These are phyloP conservation scores for Ensete glaucum DNA, from an alignment of 176 grass and related monocot genomes.

Conservation along the genomic window DNA sequence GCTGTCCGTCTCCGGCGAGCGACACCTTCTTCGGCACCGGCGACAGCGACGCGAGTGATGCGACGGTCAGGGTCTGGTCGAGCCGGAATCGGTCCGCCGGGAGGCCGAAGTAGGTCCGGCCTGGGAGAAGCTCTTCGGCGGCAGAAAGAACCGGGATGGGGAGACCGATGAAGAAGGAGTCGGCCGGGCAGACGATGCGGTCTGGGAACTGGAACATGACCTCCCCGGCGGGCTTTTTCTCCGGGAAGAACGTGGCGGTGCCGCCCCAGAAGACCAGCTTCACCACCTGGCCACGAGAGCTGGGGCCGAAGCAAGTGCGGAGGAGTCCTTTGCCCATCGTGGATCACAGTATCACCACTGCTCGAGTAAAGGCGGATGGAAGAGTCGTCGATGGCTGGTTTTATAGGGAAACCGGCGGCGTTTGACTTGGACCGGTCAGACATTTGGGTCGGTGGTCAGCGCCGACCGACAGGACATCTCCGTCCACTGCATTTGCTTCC, in stretches of 20 bases:
- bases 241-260: not conserved
- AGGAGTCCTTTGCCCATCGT: not conserved
- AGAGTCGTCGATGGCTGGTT: no score
- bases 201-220: slow-evolving; percentile 40
- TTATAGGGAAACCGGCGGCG: not conserved
- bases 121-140: slow-evolving; percentile 39
- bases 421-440: not conserved
- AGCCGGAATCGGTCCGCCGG: slow-evolving; percentile 47
- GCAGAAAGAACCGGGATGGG: slow-evolving; percentile 36
- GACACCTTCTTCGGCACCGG: not conserved
- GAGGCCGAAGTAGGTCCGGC: slow-evolving; percentile 51
- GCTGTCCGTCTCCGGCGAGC: slow-evolving; percentile 12
- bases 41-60: slow-evolving; percentile 34
- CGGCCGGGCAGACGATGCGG: slow-evolving; percentile 41
- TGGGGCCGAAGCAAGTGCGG: not conserved
- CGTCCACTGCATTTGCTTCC: not conserved
- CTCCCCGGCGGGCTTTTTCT: slow-evolving; percentile 29
- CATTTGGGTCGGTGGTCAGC: not conserved
- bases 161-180: slow-evolving; percentile 52
- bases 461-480: not conserved
- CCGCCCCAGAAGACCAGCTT: slow-evolving; percentile 57
- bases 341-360: no score
- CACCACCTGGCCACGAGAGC: not conserved
- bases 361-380: no score
- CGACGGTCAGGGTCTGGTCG: slow-evolving; percentile 26